phyloP scores from a whole-genome alignment of 805 yeast species.

The Nakazawaea populi region DNA sequence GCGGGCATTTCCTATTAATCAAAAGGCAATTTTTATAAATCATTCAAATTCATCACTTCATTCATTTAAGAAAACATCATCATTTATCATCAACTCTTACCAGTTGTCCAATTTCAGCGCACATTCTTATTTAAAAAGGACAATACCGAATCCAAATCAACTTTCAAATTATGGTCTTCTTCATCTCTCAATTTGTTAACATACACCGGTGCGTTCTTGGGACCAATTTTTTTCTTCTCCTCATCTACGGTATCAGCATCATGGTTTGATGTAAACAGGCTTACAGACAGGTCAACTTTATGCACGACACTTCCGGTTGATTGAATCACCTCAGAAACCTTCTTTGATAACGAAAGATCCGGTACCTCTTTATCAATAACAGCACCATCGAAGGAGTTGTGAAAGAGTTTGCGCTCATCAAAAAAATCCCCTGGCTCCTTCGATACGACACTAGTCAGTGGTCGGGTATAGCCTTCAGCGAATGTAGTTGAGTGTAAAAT shows the following conservation, averaged over 20 bases:
- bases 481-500: slow-evolving; percentile 3
- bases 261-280: slow-evolving; percentile 5
- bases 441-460: slow-evolving; percentile 6
- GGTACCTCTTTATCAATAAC: not conserved
- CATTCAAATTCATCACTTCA: too few species aligned
- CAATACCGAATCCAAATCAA: slow-evolving; percentile 10
- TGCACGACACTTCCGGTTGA: not conserved
- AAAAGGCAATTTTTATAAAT: too few species aligned
- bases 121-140: slow-evolving; percentile 10
- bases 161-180: not conserved
- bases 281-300: not conserved
- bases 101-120: not conserved
- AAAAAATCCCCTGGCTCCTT: slow-evolving; percentile 5
- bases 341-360: slow-evolving; percentile 1
- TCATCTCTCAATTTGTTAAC: slow-evolving; percentile 1
- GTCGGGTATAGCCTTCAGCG: slow-evolving; percentile 6
- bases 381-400: not conserved
- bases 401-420: slow-evolving; percentile 6
- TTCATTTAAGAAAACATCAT: too few species aligned
- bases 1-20: too few species aligned
- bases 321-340: slow-evolving; percentile 1
- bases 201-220: not conserved
- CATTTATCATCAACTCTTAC: too few species aligned
- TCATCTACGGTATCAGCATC: not conserved
- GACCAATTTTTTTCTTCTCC: not conserved